Evolutionary conservation across 1,284 basidiomycete genomes (phyloP), one percentile per base, ranked within the genome.

Genomic region (Golubevia pallescens): DNA sequence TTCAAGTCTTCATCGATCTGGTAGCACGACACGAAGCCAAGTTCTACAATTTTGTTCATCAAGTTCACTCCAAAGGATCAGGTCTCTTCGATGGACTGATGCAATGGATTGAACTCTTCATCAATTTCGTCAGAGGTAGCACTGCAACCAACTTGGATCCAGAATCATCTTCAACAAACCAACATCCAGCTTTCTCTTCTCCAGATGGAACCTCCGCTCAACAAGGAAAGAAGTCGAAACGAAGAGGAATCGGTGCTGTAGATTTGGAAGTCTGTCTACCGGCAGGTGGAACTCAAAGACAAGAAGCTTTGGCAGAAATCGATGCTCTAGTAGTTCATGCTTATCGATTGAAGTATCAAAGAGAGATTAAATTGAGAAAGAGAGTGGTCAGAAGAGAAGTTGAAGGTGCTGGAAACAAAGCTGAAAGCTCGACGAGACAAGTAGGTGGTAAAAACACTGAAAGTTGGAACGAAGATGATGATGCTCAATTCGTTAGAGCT

Each of bases 31-130:
- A 99, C 86, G 94, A 99, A 82, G 93, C 95, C 78, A 87, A 93
- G 0, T 99, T 99, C 88, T 99, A 99, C 88, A 89, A 89, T 67
- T 99, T 99, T 85, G 96, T 99, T 23, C 94, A 99, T 89, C 97
- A 97, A 80, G 97, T 99, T 3, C 97, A 99, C 84, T 92, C 94
- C 53, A 98, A 98, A 86, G 97, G 97, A 54, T 93, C 95, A 76
- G 93, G 92, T 3, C 89, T 99, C 8, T 99, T 99, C 84, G 93
- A 95, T 80, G 90, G 89, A 65, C 90, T 99, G 67, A 97, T 98
- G 93, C 90, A 89, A 60, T 99, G 97, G 97, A 92, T 97, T 80
- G 95, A 99, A 86, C 90, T 93, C 34, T 98, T 98, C 88, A 89
- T 99, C 71, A 93, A 92, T 54, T 90, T 94, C 67, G 90, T 96